Evolutionary conservation across 441 rosid species (phyloP).

Genomic region (Capsella rubella): DNA sequence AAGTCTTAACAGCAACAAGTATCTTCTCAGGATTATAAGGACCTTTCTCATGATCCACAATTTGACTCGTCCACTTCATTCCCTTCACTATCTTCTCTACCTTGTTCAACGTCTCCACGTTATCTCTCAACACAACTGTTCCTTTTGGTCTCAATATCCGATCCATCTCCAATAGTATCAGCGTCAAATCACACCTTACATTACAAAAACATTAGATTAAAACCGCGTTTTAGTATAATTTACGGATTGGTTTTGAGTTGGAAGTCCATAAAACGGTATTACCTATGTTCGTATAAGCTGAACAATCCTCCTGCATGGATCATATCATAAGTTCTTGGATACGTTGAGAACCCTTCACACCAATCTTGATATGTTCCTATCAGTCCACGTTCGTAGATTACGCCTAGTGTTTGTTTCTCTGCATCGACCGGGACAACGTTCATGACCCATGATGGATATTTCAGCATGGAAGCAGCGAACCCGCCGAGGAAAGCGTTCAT

Average conservation of each 20-base stretch:
- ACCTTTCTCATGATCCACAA: conserved; percentile 93
- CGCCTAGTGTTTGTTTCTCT: conserved; percentile 65
- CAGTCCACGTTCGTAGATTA: conserved; percentile 64
- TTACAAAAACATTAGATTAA: not conserved
- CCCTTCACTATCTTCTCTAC: conserved; percentile 70
- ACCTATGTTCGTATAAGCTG: conserved; percentile 86
- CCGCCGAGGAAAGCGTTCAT: conserved; percentile 77
- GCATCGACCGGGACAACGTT: conserved; percentile 64
- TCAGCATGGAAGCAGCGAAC: conserved; percentile 58
- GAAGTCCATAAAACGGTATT: not conserved
- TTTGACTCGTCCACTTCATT: conserved; percentile 87
- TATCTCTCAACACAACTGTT: conserved; percentile 85
- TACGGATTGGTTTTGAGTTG: not conserved
- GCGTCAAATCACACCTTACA: conserved; percentile 75
- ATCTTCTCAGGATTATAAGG: conserved; percentile 94
- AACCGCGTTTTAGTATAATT: not conserved
- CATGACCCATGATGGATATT: conserved; percentile 76
- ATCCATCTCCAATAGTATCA: conserved; percentile 94
- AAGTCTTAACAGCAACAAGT: conserved; percentile 78
- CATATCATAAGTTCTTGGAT: conserved; percentile 78
- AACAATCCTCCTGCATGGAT: conserved; percentile 74
- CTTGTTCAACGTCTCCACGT: conserved; percentile 77
- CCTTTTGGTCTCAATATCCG: conserved; percentile 95
- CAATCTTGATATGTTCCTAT: conserved; percentile 75
- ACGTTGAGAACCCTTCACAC: conserved; percentile 83